Evolutionary conservation across 1,284 basidiomycete genomes (phyloP), one percentile per base, ranked within the genome.

Genomic region (Naganishia liquefaciens): DNA sequence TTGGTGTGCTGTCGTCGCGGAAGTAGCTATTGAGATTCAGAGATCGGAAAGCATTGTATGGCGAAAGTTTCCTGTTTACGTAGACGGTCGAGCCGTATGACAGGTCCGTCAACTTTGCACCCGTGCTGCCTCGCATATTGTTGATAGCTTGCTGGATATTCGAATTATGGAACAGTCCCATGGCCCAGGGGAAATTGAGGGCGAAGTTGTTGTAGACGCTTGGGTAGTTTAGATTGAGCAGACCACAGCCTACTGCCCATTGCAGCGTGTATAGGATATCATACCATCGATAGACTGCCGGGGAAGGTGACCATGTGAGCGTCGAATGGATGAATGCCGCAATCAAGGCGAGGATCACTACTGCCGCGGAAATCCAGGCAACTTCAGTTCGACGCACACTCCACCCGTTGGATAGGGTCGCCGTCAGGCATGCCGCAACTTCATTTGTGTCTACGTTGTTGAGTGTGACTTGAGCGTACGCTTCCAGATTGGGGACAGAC

Each of bases 331-430:
- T 82, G 42, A 88, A 73, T 1, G 88, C 87, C 30, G 86, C 84
- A 33, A 89, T 72, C 47, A 91, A 80, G 0, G 88, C 85, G 5
- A 87, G 81, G 43, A 94, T 75, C 2, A 87, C 85, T 58, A 95
- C 77, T 25, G 82, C 86, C 27, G 84, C 89, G 5, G 88, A 87
- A 0, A 84, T 82, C 89, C 90, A 95, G 71, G 86, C 84, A 15
- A 92, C 93, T 2, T 84, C 86, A 4, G 79, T 75, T 76, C 91
- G 89, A 65, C 86, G 85, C 0, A 87, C 85, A 1, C 91, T 90
- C 85, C 88, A 88, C 11, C 94, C 93, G 74, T 98, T 99, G 23
- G 90, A 87, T 4, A 98, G 81, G 0, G 93, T 95, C 9, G 92
- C 86, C 76, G 95, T 92, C 3, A 98, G 83, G 72, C 94, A 99